Base-by-base conservation (phyloP, 2,329 filamentous ascomycete species). In the Colletotrichum sp. region DNA sequence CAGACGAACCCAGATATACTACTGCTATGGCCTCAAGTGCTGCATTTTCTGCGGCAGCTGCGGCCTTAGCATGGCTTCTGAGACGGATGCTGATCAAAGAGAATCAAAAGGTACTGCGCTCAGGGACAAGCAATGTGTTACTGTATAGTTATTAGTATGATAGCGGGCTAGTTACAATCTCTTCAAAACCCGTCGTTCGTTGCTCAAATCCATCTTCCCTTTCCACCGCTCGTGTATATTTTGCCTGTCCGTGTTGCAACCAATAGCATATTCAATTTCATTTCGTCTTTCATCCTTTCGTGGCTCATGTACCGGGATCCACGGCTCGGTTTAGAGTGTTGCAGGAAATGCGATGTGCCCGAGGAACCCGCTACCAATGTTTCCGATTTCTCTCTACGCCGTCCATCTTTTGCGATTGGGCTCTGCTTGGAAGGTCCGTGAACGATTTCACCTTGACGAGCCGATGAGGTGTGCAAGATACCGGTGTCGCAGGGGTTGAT, bases 11-110 rank as follows among this genome's bases (percentile, higher is more conserved):
- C 14, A 28, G 66, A 18, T 81, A 79, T 57, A 67, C 77, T 10
- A 75, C 70, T 13, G 71, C 78, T 28, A 79, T 79, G 76, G 52
- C 55, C 13, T 61, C 72, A 13, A 79, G 78, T 61, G 77, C 74
- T 13, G 77, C 55, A 10, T 78, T 79, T 52, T 74, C 78, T 6
- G 52, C 21, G 74, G 79, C 30, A 81, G 80, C 32, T 80, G 84
- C 67, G 1, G n/a, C 71, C 16, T 16, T 72, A 18, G 77, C 76
- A n/a, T 79, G 78, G 77, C 10, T 78, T 18, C 63, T 79, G 64
- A 73, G 65, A 28, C 76, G 69, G 71, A 78, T 79, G 77, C 52
- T 79, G 36, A 68, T 78, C 52, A 67, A 72, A 8, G 74, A 77
- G 30, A 79, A 79, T 21, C 60, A 68, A n/a, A 76, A 78, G 69